These are phyloP conservation scores for Cubamyces sp. DNA, from an alignment of 768 basidiomycete species.

Conservation along the genomic window DNA sequence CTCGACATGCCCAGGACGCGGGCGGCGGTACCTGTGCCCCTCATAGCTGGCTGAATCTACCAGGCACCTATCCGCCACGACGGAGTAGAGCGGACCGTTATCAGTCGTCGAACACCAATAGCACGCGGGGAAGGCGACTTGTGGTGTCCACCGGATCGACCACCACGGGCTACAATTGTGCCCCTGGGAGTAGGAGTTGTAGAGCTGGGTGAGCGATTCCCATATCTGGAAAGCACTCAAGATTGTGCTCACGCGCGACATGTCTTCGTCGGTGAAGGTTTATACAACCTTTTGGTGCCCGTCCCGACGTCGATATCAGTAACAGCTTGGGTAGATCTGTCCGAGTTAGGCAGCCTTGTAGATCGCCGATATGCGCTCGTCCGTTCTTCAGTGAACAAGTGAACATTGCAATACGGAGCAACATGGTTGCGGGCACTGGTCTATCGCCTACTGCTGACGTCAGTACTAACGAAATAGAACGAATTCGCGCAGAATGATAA, in stretches of 20 bases:
- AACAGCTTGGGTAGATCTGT: background rate
- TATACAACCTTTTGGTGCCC: conserved; percentile 17
- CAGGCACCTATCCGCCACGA: conserved; percentile 11
- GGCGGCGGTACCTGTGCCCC: conserved; percentile 5
- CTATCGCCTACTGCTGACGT: no score
- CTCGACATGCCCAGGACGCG: background rate
- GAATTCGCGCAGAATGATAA: no score
- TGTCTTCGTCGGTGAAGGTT: conserved; percentile 9
- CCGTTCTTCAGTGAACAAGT: background rate
- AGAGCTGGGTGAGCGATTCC: conserved; percentile 17
- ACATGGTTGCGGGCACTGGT: no score
- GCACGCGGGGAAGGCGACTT: conserved; percentile 1
- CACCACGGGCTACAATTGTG: conserved; percentile 5
- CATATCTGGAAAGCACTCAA: conserved; percentile 3
- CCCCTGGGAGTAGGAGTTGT: conserved; percentile 16
- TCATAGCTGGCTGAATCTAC: background rate
- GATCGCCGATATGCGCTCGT: background rate
- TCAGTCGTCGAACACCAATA: conserved; percentile 11
- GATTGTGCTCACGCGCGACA: conserved; percentile 18
- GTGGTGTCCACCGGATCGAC: conserved; percentile 8
- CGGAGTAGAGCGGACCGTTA: conserved; percentile 19
- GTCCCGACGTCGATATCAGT: conserved; percentile 21
- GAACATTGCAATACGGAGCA: background rate
- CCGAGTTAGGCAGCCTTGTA: conserved; percentile 4
- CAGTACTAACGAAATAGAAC: no score